Conservation (phyloP, 495 filamentous ascomycete species). For the Bombardia bombarda region DNA sequence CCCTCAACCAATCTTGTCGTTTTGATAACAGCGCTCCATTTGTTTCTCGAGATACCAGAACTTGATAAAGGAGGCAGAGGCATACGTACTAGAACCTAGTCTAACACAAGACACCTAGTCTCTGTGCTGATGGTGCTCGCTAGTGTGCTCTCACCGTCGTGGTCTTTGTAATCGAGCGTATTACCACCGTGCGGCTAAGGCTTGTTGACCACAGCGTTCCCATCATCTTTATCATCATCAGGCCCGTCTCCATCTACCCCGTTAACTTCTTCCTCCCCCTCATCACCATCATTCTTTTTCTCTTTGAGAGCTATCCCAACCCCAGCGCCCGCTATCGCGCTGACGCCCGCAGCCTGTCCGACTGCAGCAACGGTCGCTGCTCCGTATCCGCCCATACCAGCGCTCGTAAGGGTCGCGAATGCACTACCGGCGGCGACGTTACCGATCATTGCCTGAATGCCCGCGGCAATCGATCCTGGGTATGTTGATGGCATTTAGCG, state of each 20-base stretch:
- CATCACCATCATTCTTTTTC: neutral
- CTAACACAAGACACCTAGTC: no score
- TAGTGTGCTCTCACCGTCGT: no score
- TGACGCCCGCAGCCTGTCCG: neutral
- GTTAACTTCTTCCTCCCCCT: neutral
- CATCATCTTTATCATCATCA: neutral
- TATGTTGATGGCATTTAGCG: no score
- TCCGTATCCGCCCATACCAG: constrained; percentile 10
- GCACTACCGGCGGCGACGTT: constrained; percentile 9
- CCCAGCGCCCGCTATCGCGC: neutral
- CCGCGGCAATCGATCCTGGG: constrained; percentile 11
- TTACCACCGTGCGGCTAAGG: no score
- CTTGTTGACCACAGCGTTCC: neutral
- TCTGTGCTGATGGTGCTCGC: no score
- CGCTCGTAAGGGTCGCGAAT: constrained; percentile 13
- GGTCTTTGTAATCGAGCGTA: no score
- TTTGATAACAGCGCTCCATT: no score
- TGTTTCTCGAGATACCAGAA: no score
- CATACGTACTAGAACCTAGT: no score
- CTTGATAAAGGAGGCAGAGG: no score
- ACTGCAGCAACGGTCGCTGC: constrained; percentile 1
- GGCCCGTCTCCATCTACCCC: neutral
- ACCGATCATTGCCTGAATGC: constrained; percentile 7
- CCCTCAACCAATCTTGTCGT: no score
- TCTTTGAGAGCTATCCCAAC: neutral